Evolutionary conservation across 306 rosid species (phyloP), one percentile per base, ranked within the genome.

Genomic region (Quercus dentata): DNA sequence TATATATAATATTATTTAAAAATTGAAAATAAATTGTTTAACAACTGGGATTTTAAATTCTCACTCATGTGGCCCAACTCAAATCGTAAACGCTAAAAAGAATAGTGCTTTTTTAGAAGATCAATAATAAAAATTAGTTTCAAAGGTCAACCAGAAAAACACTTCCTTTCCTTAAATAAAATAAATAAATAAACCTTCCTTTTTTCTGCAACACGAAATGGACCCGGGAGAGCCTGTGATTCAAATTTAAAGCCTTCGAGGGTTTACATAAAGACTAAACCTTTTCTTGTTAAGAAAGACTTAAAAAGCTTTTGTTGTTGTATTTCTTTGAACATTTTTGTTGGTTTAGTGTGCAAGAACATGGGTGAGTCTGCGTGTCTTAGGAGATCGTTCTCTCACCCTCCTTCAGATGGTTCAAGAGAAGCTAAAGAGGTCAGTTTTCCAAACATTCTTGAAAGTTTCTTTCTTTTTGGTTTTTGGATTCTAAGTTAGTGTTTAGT

Each of bases 331-430:
- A 7, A 41, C 46, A 41, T 41, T 21, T 54, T 28, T 54, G 41
- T 28, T 59, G 25, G 12, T 25, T 17, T 1, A 11, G 56, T 13
- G 75, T 51, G 18, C 2, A 11, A 27, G 49, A 11, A 28, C 0
- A 94, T 92, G 96, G 90, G 57, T 38, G 98, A 95, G 74, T 82
- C 90, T 1, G 74, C 90, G 31, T 90, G 83, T 69, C 90, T 95
- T 25, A 73, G 81, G 35, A 88, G 92, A 64, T 90, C 99, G 18
- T 83, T 91, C 75, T 92, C 91, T 31, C 81, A 78, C 69, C 90
- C 93, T 71, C 90, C 93, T 33, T 74, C 87, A 21, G 88, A 83
- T 35, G 61, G 76, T 86, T 83, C 91, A 14, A 31, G 76, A 74
- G 85, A 62, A 65, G 46, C 88, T 18, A 81, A 80, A 75, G 88